Evolutionary conservation across 139 green algal genomes (phyloP), one percentile per base, ranked within the genome.

Genomic region (Mychonastes homosphaera): DNA sequence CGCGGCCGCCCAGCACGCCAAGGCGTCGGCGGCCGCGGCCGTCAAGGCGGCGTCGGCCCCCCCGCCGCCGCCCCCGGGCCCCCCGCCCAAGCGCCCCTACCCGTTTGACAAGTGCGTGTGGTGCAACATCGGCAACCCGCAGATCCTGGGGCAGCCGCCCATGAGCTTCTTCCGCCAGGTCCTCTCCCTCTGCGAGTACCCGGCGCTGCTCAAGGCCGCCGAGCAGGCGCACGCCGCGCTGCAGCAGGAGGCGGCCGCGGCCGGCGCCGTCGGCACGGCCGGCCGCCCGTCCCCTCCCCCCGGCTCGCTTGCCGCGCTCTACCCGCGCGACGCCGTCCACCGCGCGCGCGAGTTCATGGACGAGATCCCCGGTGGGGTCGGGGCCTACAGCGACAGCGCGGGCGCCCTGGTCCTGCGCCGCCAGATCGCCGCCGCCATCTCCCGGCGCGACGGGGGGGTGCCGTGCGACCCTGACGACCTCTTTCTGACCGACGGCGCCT

Each of bases 101-200:
- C 77, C 71, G 7, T 93, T 91, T 44, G 28, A 75, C 39, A 86
- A 86, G 30, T 34, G 91, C 24, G 67, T 89, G 26, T 81, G 75
- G 57, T 94, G 86, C 74, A 94, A 94, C 77, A 94, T 92, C 43
- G 86, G 86, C 28, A 96, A 96, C 68, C 87, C 88, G 3, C 90
- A 97, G 64, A 68, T 81, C 3, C 74, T 97, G 6, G 85, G 89
- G 0, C 90, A 97, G 76, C 81, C 90, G 68, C 87, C 90, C n/a
- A 81, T 97, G 12, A 91, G 87, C 23, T 97, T 92, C 64, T 86
- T 89, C 54, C 65, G 86, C 4, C 85, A 94, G 60, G 84, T 96
- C 3, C 75, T 95, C 18, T 73, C 78, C 12, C 71, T 95, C 8
- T 86, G 75, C 52, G 86, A 94, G 51, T 90, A 82, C 61, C 89